A percentile compares a stretch with the other conserved stretches of the same genome.
phyloP scores from a whole-genome alignment of 2,329 filamentous ascomycete species.

The Alternaria tenuissima region DNA sequence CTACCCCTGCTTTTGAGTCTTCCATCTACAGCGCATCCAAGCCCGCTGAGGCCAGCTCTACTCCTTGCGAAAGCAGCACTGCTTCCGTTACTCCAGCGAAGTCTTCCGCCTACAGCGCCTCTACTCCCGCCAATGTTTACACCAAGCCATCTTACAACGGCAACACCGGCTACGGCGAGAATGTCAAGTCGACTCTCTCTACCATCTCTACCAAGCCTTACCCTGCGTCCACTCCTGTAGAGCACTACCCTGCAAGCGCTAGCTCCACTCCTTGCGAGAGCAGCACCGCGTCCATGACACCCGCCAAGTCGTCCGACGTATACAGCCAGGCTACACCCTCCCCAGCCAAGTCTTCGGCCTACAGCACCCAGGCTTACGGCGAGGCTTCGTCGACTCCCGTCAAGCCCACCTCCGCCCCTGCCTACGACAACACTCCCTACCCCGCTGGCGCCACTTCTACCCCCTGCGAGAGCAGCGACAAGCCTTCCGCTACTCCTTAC shows the following conservation, averaged over 20 bases:
- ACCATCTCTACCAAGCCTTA: conserved; percentile 5
- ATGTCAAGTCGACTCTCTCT: conserved; percentile 5
- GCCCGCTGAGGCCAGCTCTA: conserved; percentile 1
- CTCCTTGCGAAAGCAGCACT: conserved; percentile 8
- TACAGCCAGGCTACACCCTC: conserved; percentile 2
- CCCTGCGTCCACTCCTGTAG: not conserved
- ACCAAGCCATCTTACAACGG: conserved; percentile 11
- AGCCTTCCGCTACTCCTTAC: conserved; percentile 12
- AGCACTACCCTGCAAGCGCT: conserved; percentile 2
- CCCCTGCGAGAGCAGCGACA: conserved; percentile 21
- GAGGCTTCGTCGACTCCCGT: not conserved
- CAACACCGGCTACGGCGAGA: conserved; percentile 1
- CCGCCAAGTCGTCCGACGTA: conserved; percentile 3
- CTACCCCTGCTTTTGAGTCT: not conserved
- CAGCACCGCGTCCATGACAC: conserved; percentile 1
- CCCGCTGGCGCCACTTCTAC: conserved; percentile 16
- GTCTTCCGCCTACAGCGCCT: conserved; percentile 5
- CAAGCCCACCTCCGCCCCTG: conserved; percentile 6
- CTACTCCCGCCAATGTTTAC: conserved; percentile 4
- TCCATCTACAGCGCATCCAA: not conserved
- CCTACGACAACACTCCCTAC: conserved; percentile 6
- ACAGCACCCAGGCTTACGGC: not conserved
- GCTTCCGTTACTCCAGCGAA: not conserved
- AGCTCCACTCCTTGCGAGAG: conserved; percentile 9
- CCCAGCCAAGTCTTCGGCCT: conserved; percentile 3